Evolutionary conservation across 495 filamentous ascomycete species (phyloP), one percentile per base, ranked within the genome.

Genomic region (Neurospora sp.): DNA sequence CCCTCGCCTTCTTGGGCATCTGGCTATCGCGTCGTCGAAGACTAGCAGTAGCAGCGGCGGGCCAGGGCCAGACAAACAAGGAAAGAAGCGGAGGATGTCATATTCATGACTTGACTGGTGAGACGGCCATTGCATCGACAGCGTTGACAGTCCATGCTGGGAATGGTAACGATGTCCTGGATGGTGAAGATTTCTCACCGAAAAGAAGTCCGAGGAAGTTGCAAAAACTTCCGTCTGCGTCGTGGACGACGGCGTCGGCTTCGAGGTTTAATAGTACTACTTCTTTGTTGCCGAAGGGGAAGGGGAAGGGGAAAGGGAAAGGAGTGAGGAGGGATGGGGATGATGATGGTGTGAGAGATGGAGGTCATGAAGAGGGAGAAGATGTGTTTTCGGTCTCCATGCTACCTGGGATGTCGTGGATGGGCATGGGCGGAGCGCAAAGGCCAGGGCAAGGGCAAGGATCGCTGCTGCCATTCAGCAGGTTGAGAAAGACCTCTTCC

Each of bases 11-110:
- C 35, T 46, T 78, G 8, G 69, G 71, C 11, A 71, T 76, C 31
- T 78, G 71, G 71, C 54, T 70, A 35, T 76, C 75, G 6, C 72
- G 76, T 37, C 73, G 71, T 35, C 73, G 70, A 70, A 37, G 69
- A 18, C 4, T 62, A 38, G 12, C 69, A 5, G n/a, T 66, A 46
- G 42, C 18, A 20, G 42, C 42, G 8, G 42, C 42, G 42, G 42
- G 42, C n/a, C 42, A 46, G n/a, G n/a, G 42, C 18, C 42, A 46
- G 18, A 46, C 31, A 3, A 37, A 69, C 37, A 62, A 40, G 39
- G 39, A 71, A n/a, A 71, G 12, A 14, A 12, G 31, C 20, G 70
- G 1, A 23, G 70, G 1, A 23, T 54, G 20, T 48, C 44, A 3
- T 66, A 20, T 14, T 11, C 11, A 18, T 35, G 54, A 66, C 27